A percentile compares a stretch with the other conserved stretches of the same genome.
These are phyloP conservation scores for Trichoderma sp. DNA, from an alignment of 2,329 filamentous ascomycete genomes.

Conservation along the genomic window DNA sequence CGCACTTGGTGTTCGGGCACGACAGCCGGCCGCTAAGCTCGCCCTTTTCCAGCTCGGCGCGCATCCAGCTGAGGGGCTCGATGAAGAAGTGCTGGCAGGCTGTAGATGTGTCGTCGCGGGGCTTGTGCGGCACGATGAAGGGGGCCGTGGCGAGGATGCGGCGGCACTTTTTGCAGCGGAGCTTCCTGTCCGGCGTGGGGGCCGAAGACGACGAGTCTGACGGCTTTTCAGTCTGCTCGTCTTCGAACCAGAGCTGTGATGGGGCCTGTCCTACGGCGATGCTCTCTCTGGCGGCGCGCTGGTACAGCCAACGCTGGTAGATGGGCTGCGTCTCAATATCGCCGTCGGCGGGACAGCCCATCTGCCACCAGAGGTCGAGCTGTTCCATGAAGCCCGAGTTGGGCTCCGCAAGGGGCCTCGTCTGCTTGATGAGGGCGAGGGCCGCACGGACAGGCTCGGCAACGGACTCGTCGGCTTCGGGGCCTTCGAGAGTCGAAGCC, in stretches of 20 bases:
- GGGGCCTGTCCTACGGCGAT: conserved; percentile 76
- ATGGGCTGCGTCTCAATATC: conserved; percentile 63
- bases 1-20: conserved; percentile 77
- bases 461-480: conserved; percentile 35
- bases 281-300: conserved; percentile 53
- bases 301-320: conserved; percentile 72
- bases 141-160: conserved; percentile 53
- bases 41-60: conserved; percentile 73
- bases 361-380: conserved; percentile 80
- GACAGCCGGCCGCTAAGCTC: conserved; percentile 78
- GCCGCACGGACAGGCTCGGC: conserved; percentile 56
- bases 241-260: conserved; percentile 78
- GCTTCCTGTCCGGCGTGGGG: conserved; percentile 29
- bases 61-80: conserved; percentile 95
- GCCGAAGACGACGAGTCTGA: background rate
- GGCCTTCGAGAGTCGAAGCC: conserved; percentile 12
- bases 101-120: background rate
- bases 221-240: conserved; percentile 45
- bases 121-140: conserved; percentile 65
- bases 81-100: conserved; percentile 78
- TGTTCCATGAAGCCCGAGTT: conserved; percentile 92
- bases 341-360: conserved; percentile 69
- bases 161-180: conserved; percentile 91
- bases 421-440: conserved; percentile 65
- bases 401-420: conserved; percentile 77